Conservation (phyloP, 2,329 filamentous ascomycete species). For the Talaromyces rugulosus region DNA sequence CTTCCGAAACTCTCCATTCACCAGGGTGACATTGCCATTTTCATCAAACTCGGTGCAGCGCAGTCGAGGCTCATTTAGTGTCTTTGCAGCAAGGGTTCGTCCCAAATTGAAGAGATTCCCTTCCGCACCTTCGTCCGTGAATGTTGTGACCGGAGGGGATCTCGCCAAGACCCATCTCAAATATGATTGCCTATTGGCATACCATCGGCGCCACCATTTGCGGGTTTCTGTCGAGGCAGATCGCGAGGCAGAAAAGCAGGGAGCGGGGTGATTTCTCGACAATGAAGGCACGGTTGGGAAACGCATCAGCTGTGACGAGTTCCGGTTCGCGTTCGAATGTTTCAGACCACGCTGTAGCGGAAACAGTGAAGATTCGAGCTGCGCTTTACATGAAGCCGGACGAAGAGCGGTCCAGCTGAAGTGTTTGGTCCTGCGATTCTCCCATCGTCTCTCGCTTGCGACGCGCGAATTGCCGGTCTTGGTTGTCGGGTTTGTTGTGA, state of each 20-base stretch:
- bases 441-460: constrained; percentile 13
- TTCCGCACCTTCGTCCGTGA: constrained; percentile 57
- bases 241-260: constrained; percentile 18
- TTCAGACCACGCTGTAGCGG: constrained; percentile 14
- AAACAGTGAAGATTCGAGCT: constrained; percentile 29
- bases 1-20: constrained; percentile 96
- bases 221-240: constrained; percentile 28
- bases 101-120: constrained; percentile 65
- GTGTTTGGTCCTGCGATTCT: constrained; percentile 12
- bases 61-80: constrained; percentile 76
- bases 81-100: constrained; percentile 67
- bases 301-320: constrained; percentile 2
- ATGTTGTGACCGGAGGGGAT: constrained; percentile 48
- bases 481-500: constrained; percentile 35
- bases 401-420: constrained; percentile 21
- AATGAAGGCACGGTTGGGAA: not conserved
- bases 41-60: constrained; percentile 95
- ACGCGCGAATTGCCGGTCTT: constrained; percentile 5
- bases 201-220: constrained; percentile 29
- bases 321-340: not conserved
- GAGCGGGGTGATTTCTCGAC: constrained; percentile 5
- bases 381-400: constrained; percentile 18
- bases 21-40: constrained; percentile 82
- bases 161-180: constrained; percentile 18
- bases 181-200: constrained; percentile 17